phyloP scores from a whole-genome alignment of 2,329 filamentous ascomycete species.

The Fusarium sp. region DNA sequence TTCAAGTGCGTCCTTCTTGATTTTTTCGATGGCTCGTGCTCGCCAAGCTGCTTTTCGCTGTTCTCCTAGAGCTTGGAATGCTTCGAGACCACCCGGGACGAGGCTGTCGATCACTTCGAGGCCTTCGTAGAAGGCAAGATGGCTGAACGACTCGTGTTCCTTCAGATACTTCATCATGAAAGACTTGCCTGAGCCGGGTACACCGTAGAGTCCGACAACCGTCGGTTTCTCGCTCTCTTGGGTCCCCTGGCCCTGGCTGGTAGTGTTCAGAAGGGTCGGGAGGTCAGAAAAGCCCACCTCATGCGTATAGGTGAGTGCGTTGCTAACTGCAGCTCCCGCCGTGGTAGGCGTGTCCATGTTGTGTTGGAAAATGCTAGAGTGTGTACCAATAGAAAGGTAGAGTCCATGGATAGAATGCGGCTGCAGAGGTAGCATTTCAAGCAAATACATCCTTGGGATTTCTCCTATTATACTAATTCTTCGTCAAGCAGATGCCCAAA shows the following conservation, averaged over 20 bases:
- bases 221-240: conserved; percentile 43
- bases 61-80: conserved; percentile 57
- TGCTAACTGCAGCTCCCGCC: no score
- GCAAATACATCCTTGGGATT: no score
- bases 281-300: no score
- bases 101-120: conserved; percentile 59
- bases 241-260: neutral
- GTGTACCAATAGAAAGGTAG: no score
- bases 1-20: conserved; percentile 53
- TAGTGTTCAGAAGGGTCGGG: no score
- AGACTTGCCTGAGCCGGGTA: conserved; percentile 67
- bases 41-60: conserved; percentile 55
- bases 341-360: no score
- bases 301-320: no score
- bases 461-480: neutral
- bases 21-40: conserved; percentile 57
- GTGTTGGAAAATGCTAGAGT: no score
- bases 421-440: no score
- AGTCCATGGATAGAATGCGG: no score
- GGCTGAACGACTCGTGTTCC: conserved; percentile 34
- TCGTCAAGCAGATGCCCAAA: neutral
- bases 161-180: conserved; percentile 56
- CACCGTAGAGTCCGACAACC: conserved; percentile 66
- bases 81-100: conserved; percentile 58
- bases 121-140: conserved; percentile 65